Evolutionary conservation across 176 grass and related monocot genomes (phyloP).

Genomic region (Areca catechu): DNA sequence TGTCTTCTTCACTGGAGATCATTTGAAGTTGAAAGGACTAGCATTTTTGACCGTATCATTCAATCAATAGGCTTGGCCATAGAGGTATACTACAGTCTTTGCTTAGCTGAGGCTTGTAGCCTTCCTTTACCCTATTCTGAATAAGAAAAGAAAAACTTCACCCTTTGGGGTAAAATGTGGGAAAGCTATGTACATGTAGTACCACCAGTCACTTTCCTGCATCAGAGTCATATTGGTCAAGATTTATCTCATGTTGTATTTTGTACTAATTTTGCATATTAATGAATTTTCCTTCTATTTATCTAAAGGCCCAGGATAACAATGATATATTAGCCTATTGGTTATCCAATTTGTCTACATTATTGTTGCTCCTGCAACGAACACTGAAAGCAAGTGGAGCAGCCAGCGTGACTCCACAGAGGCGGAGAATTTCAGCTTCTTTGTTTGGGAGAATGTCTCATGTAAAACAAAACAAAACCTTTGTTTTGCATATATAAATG

Average conservation of each 20-base stretch:
- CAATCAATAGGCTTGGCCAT: conserved; percentile 22
- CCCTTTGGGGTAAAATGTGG: too few species aligned
- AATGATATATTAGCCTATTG: conserved; percentile 10
- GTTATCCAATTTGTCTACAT: conserved; percentile 26
- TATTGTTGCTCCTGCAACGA: conserved; percentile 23
- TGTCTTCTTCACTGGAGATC: conserved; percentile 28
- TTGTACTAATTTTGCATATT: background rate
- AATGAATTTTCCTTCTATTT: conserved; percentile 12
- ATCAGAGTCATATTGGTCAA: too few species aligned
- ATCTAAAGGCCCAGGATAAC: conserved; percentile 12
- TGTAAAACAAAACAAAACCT: conserved; percentile 17
- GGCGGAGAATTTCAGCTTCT: conserved; percentile 43
- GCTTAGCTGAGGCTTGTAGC: background rate
- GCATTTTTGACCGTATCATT: conserved; percentile 20
- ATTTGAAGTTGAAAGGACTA: conserved; percentile 27
- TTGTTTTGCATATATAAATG: background rate
- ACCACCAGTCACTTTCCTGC: too few species aligned
- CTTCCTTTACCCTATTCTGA: too few species aligned
- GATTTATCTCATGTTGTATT: too few species aligned
- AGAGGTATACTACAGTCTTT: conserved; percentile 9
- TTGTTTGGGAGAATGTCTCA: conserved; percentile 52
- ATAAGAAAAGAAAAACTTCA: too few species aligned
- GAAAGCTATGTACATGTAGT: too few species aligned
- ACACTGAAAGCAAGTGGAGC: conserved; percentile 36
- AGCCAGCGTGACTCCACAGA: conserved; percentile 48